Base-by-base conservation (phyloP, 148 eudicot species). In the Chenopodium formosanum region DNA sequence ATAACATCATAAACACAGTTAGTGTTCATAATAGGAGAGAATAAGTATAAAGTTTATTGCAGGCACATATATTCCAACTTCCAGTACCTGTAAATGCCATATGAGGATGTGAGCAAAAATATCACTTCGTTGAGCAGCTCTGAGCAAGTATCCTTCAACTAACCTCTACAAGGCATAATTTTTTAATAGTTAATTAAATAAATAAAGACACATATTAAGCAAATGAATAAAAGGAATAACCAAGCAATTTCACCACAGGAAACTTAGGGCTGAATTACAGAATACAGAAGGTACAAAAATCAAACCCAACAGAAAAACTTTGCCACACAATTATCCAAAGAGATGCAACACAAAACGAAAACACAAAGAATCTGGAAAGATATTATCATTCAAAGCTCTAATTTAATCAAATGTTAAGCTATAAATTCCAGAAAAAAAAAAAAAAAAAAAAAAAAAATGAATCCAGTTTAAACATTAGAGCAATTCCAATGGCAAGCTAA, bases 91-190 rank as follows among this genome's bases (percentile, higher is more conserved):
- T 82, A 96, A 87, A 81, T 92, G 93, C 99, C 99, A 94, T 88
- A 94, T 92, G 77, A 96, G 90, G 76, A 96, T 96, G 86, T 97
- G 98, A 27, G 99, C 94, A 88, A 97, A 92, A 68, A 94, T 77
- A 86, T 92, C 97, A 88, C 95, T 97, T 87, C 99, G 87, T 80
- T 92, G 98, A 79, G 97, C 91, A 86, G 98, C 99, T 88, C 99
- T 90, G 80, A 94, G 92, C 92, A 96, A 86, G 86, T 94, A 96
- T 56, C 98, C 99, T 92, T 94, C 97, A 40, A 96, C 98, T 83
- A 96, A 87, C 77, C 77, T 89, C 99, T 96, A 92, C 86, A 87
- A 79, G 79, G 50, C 76, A 89, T 73, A 1, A 81, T 2, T 72
- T 31, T 50, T 50, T 12, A 50, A 50, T 50, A 13, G 53, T 9